Evolutionary conservation across 2,329 filamentous ascomycete species (phyloP).

Genomic region (Colletotrichum destructivum): DNA sequence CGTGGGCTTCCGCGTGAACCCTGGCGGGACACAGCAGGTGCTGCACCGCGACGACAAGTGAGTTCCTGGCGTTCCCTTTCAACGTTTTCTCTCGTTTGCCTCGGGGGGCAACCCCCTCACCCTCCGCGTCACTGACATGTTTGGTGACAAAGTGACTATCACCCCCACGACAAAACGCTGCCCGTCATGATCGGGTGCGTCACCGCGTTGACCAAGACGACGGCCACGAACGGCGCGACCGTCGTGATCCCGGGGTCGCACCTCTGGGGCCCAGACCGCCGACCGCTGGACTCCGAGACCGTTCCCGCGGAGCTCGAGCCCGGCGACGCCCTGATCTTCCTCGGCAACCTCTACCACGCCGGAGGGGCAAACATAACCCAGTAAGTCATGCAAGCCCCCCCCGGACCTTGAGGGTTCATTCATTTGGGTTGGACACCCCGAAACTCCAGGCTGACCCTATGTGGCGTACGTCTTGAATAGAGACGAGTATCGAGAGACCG

Average conservation of each 20-base stretch:
- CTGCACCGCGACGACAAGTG: conserved; percentile 55
- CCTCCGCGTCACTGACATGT: neutral
- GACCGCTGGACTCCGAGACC: conserved; percentile 55
- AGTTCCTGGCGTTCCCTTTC: neutral
- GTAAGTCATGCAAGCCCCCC: neutral
- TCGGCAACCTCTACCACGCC: conserved; percentile 58
- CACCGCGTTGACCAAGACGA: conserved; percentile 57
- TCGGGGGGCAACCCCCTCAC: too few species aligned
- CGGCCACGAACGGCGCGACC: conserved; percentile 58
- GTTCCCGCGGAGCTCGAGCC: conserved; percentile 47
- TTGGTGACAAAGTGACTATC: conserved; percentile 41
- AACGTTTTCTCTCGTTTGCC: too few species aligned
- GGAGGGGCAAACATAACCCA: conserved; percentile 54
- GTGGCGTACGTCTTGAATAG: conserved; percentile 21
- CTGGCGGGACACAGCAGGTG: conserved; percentile 56
- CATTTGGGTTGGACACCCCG: neutral
- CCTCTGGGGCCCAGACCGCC: conserved; percentile 56
- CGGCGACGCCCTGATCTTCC: conserved; percentile 57
- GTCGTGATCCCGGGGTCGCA: conserved; percentile 58
- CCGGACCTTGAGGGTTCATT: neutral
- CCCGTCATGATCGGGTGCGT: conserved; percentile 57
- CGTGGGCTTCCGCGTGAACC: conserved; percentile 56
- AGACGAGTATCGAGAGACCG: conserved; percentile 49
- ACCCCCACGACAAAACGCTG: conserved; percentile 51
- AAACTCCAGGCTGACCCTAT: conserved; percentile 16